Base-by-base conservation (phyloP, 2,329 filamentous ascomycete genomes). In the Neofusicoccum ribis region DNA sequence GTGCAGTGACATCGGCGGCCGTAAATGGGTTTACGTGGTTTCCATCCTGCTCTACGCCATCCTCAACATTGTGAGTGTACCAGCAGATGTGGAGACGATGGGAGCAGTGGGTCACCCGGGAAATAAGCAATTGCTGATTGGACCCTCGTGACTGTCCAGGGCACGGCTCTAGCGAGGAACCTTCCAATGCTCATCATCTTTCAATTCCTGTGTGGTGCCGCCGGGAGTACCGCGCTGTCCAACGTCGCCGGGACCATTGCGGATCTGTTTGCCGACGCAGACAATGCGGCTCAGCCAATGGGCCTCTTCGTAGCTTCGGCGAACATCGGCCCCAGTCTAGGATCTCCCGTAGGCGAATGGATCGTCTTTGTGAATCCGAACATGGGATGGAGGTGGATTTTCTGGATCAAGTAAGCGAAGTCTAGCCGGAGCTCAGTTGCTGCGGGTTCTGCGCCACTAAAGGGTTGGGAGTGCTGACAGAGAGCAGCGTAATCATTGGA, bases 121-220 rank as follows among this genome's bases (percentile, higher is more conserved):
- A 27, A n/a, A 27, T 15, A 34, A 43, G 47, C 47, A 12, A 12
- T 56, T 27, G 50, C 52, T 65, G 54, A 65, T 39, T 11, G n/a
- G 15, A 23, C 15, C 17, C 20, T 50, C 17, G 17, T 20, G 20
- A 5, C 27, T 17, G 36, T 9, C 9, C 39, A 65, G 63, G 63
- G 54, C 23, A 61, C 63, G 2, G 54, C 63, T 27, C 23, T 65
- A 39, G 63, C 63, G 7, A 50, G 39, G 44, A 65, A 61, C 47
- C 37, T 65, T 6, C 63, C 63, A n/a, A 65, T 65, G 63, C 63
- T 65, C 46, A 65, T 65, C 54, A 52, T 65, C 46, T 65, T 65
- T 39, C 63, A 65, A 61, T 65, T 65, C 47, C 47, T 65, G 23
- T 65, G 63, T 47, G 63, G 63, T 43, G 63, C 63, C 27, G 63